These are phyloP conservation scores for Tarenaya hassleriana DNA, from an alignment of 345 rosid genomes.

Conservation along the genomic window DNA sequence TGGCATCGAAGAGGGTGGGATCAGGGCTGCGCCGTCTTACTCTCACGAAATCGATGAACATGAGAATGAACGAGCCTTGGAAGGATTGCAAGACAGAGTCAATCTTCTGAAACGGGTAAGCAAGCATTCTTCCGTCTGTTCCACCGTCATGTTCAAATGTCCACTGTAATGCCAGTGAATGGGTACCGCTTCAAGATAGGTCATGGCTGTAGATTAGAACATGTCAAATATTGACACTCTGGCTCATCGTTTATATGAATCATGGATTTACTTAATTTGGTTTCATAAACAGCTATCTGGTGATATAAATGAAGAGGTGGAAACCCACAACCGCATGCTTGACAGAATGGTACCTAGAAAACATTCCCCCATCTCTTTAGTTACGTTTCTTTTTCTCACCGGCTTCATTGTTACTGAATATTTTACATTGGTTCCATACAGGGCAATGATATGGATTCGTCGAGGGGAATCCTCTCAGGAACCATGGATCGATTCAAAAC, in stretches of 20 bases:
- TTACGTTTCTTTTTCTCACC: not conserved
- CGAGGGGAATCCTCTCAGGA: conserved; percentile 84
- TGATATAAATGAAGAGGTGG: conserved; percentile 86
- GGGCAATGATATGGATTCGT: conserved; percentile 97
- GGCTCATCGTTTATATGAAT: too few species aligned
- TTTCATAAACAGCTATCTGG: conserved; percentile 60
- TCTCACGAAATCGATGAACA: conserved; percentile 89
- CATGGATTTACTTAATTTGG: too few species aligned
- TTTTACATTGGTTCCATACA: conserved; percentile 25
- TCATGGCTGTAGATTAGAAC: too few species aligned
- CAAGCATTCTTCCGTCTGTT: conserved; percentile 13
- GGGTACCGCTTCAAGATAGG: too few species aligned
- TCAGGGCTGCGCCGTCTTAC: conserved; percentile 76
- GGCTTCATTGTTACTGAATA: conserved; percentile 17
- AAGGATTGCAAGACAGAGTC: conserved; percentile 91
- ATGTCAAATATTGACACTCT: too few species aligned
- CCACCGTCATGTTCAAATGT: not conserved
- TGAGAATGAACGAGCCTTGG: conserved; percentile 86
- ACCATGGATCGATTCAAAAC: conserved; percentile 93
- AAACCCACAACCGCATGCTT: conserved; percentile 70
- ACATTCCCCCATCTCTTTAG: not conserved
- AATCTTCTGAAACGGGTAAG: conserved; percentile 80
- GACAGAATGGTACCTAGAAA: conserved; percentile 63
- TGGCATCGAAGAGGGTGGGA: conserved; percentile 95
- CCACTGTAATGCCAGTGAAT: not conserved